Evolutionary conservation across 495 filamentous ascomycete genomes (phyloP).

Genomic region (Lasiosphaeris hirsuta): DNA sequence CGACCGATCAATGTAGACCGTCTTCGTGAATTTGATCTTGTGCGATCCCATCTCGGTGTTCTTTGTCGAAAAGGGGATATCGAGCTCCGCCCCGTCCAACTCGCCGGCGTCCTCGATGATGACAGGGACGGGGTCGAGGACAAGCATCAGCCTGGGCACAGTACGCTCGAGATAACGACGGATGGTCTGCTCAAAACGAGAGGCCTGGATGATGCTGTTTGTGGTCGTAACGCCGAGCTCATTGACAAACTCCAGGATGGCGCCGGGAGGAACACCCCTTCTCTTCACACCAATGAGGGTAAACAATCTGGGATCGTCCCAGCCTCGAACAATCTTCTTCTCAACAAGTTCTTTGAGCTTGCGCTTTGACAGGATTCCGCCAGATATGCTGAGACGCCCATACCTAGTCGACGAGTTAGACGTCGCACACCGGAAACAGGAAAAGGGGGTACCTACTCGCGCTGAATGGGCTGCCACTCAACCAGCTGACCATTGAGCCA

Average conservation of each 20-base stretch:
- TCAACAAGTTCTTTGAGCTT: constrained; percentile 75
- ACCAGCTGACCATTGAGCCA: constrained; percentile 76
- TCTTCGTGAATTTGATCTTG: constrained; percentile 74
- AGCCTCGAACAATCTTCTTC: constrained; percentile 68
- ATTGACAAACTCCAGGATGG: constrained; percentile 81
- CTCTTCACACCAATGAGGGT: constrained; percentile 82
- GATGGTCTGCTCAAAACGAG: constrained; percentile 73
- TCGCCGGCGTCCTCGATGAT: constrained; percentile 73
- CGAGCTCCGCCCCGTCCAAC: constrained; percentile 53
- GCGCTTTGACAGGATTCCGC: constrained; percentile 80
- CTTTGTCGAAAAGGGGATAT: constrained; percentile 72
- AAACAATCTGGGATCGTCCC: constrained; percentile 88
- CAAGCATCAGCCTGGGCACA: constrained; percentile 82
- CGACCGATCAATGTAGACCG: constrained; percentile 84
- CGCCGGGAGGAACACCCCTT: constrained; percentile 80
- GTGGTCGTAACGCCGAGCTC: constrained; percentile 83
- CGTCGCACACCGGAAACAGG: no score
- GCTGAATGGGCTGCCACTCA: constrained; percentile 78
- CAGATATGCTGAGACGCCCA: constrained; percentile 75
- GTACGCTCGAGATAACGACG: constrained; percentile 78
- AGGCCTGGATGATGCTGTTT: constrained; percentile 66
- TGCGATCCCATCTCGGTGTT: constrained; percentile 59
- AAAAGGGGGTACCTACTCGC: constrained; percentile 42
- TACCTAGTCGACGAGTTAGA: no score
- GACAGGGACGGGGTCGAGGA: constrained; percentile 77